A percentile compares a stretch with the other conserved stretches of the same genome.
phyloP scores from a whole-genome alignment of 495 filamentous ascomycete species.

The Penicillium macrosclerotiorum region DNA sequence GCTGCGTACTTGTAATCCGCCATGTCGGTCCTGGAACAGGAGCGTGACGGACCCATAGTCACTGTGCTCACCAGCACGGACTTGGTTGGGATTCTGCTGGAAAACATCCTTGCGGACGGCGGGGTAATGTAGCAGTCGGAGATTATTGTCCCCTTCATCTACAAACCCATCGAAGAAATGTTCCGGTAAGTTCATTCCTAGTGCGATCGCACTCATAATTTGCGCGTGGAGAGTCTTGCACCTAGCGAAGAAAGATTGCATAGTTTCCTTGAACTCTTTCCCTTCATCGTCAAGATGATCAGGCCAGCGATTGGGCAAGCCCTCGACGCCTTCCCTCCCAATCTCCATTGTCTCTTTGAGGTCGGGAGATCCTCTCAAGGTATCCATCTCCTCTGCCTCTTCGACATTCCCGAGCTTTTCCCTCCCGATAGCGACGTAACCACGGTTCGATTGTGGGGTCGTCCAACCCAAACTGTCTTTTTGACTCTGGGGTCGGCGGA shows the following conservation, averaged over 20 bases:
- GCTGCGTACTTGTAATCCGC: conserved; percentile 80
- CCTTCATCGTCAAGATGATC: conserved; percentile 58
- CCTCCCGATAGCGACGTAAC: conserved; percentile 71
- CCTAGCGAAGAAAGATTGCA: conserved; percentile 67
- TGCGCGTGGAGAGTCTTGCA: conserved; percentile 75
- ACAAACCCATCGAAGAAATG: conserved; percentile 77
- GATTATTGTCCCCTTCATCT: conserved; percentile 74
- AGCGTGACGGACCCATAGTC: conserved; percentile 89
- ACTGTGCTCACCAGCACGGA: conserved; percentile 81
- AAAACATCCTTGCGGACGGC: conserved; percentile 67
- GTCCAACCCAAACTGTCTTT: conserved; percentile 74
- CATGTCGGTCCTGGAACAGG: conserved; percentile 81
- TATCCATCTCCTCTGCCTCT: conserved; percentile 56
- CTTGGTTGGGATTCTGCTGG: conserved; percentile 64
- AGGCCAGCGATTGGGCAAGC: conserved; percentile 80
- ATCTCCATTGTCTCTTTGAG: conserved; percentile 86
- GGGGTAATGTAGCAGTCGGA: conserved; percentile 90
- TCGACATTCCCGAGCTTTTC: conserved; percentile 70
- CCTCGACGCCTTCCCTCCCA: conserved; percentile 67
- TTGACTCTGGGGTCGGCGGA: conserved; percentile 62
- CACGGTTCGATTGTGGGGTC: conserved; percentile 70
- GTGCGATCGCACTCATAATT: conserved; percentile 85
- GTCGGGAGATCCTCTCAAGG: conserved; percentile 62
- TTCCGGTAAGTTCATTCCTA: conserved; percentile 73
- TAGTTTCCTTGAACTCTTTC: conserved; percentile 63